Percentiles rank a stretch among this genome's conserved stretches.
phyloP scores from a whole-genome alignment of 768 basidiomycete genomes.

The Phylloporus scabripes region DNA sequence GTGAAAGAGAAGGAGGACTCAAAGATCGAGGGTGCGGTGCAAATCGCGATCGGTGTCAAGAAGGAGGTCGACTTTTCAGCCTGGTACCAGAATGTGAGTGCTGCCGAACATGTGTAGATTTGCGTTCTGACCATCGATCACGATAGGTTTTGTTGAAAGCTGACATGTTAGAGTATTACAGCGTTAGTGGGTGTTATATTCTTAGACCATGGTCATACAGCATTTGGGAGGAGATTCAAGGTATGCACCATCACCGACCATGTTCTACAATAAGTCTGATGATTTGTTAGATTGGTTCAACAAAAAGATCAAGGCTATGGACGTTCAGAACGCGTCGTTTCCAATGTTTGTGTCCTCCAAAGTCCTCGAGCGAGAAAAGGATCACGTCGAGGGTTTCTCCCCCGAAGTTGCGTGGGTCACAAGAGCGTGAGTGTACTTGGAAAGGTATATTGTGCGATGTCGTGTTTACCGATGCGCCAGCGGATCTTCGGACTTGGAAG shows the following conservation, averaged over 20 bases:
- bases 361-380: slow-evolving; percentile 93
- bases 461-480: slow-evolving; percentile 34
- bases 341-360: slow-evolving; percentile 96
- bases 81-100: slow-evolving; percentile 86
- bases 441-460: background rate
- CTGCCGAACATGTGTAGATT: background rate
- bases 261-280: background rate
- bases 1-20: slow-evolving; percentile 65
- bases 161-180: slow-evolving; percentile 99
- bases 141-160: slow-evolving; percentile 90
- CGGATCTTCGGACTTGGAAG: slow-evolving; percentile 89
- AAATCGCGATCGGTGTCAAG: slow-evolving; percentile 91
- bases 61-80: slow-evolving; percentile 93
- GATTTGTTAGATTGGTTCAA: slow-evolving; percentile 83
- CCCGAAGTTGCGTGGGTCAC: slow-evolving; percentile 99
- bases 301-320: slow-evolving; percentile 83
- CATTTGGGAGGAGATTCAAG: slow-evolving; percentile 95
- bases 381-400: slow-evolving; percentile 98
- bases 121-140: slow-evolving; percentile 11
- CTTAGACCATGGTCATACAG: slow-evolving; percentile 96
- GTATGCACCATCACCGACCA: slow-evolving; percentile 35
- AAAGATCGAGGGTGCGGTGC: slow-evolving; percentile 82
- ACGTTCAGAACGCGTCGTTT: slow-evolving; percentile 97
- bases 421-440: slow-evolving; percentile 59
- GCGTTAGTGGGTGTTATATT: slow-evolving; percentile 97